Evolutionary conservation across 768 basidiomycete species (phyloP), one percentile per base, ranked within the genome.

Genomic region (Zangia roseola): DNA sequence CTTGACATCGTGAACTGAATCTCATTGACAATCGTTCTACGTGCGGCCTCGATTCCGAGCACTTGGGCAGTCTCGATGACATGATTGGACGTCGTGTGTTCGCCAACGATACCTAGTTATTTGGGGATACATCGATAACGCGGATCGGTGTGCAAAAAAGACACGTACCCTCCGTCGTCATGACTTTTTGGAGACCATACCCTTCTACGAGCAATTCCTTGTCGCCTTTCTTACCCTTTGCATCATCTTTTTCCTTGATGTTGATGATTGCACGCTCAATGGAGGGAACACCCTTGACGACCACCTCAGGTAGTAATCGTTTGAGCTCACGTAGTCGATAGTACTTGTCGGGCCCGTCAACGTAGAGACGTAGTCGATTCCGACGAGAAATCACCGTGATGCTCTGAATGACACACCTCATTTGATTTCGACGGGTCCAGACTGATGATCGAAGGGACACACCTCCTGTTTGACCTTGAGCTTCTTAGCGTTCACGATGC

Each of bases 1-100:
- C 86, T 88, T 56, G 83, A 81, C 97, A 99, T 99, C 10, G 92
- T 98, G 63, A 91, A 91, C 65, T 95, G 89, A 57, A 98, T 97
- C 67, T 99, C 93, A 62, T 95, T 90, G 70, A 97, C 86, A 69
- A 99, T 97, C 4, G 94, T 95, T 52, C 78, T 74, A 50, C 97
- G 81, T 5, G 97, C 94, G 6, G 97, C 97, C 63, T 99, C 97
- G 51, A 99, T 98, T 30, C 97, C 97, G n/a, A 99, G 80, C 8
- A 98, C 94, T 63, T 90, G 82, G 10, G 88, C 84, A 13, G 92
- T 89, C 67, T 99, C 97, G 59, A 98, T 97, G 64, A 99, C 88
- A 69, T 98, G 94, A 62, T 99, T 99, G 13, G 94, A 94, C 10
- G 90, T 86, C 12, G 97, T 97, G 50, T 89, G 78, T 60, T 91